Percentiles rank a stretch among this genome's conserved stretches.
Evolutionary conservation across 2,329 filamentous ascomycete genomes (phyloP).

Genomic region (Grosmannia serpens): DNA sequence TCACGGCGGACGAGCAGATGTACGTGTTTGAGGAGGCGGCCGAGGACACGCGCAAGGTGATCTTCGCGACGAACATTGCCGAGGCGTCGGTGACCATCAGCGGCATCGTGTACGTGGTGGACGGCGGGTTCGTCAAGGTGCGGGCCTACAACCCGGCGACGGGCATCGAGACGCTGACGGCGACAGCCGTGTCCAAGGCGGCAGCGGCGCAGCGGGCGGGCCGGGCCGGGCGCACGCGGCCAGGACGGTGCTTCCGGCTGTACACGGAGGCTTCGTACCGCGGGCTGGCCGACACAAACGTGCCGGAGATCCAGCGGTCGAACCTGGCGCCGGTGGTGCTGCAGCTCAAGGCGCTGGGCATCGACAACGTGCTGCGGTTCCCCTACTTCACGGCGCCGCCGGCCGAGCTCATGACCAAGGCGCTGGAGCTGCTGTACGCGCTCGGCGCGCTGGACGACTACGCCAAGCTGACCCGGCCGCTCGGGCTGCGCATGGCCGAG

Average conservation of each 20-base stretch:
- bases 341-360: constrained; percentile 87
- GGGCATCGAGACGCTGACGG: constrained; percentile 78
- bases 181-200: constrained; percentile 75
- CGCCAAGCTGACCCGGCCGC: constrained; percentile 75
- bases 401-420: constrained; percentile 71
- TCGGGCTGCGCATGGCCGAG: constrained; percentile 89
- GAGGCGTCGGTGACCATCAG: constrained; percentile 94
- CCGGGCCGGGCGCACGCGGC: constrained; percentile 74
- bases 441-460: constrained; percentile 81
- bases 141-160: constrained; percentile 74
- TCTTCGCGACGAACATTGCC: constrained; percentile 90
- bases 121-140: constrained; percentile 84
- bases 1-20: constrained; percentile 87
- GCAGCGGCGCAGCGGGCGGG: constrained; percentile 87
- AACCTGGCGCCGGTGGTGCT: constrained; percentile 82
- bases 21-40: constrained; percentile 81
- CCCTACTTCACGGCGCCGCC: constrained; percentile 81
- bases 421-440: constrained; percentile 77
- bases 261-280: constrained; percentile 70
- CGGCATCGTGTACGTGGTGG: constrained; percentile 81
- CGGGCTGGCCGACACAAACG: constrained; percentile 56
- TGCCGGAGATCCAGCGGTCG: constrained; percentile 85
- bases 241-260: constrained; percentile 88
- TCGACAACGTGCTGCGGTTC: constrained; percentile 88
- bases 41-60: constrained; percentile 76